Evolutionary conservation across 1,284 basidiomycete species (phyloP).

Genomic region (Malassezia furfur): DNA sequence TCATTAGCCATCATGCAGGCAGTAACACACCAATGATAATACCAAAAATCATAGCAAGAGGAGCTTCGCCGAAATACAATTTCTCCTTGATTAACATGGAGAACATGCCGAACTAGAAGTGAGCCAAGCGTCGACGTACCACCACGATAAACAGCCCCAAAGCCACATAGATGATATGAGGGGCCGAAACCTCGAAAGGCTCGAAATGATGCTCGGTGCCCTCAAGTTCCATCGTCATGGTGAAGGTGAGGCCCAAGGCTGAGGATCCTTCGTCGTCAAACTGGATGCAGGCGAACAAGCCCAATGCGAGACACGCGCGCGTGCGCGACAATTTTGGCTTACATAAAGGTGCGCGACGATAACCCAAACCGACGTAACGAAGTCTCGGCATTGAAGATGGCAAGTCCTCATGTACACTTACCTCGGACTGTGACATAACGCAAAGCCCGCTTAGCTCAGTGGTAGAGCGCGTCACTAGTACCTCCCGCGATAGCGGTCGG

Average conservation of each 20-base stretch:
- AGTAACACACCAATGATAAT: constrained; percentile 60
- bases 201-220: constrained; percentile 24
- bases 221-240: constrained; percentile 5
- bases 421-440: too few relatives aligned
- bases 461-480: constrained; percentile 60
- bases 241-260: not conserved
- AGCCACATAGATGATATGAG: constrained; percentile 43
- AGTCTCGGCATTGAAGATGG: too few relatives aligned
- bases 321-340: too few relatives aligned
- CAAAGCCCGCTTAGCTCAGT: constrained; percentile 53
- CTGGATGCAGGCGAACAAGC: too few relatives aligned
- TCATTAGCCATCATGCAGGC: not conserved
- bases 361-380: too few relatives aligned
- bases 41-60: constrained; percentile 86
- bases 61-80: constrained; percentile 92
- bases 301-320: too few relatives aligned
- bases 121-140: constrained; percentile 7
- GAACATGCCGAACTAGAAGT: constrained; percentile 76
- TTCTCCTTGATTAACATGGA: constrained; percentile 83
- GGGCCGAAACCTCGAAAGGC: constrained; percentile 42
- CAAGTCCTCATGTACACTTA: too few relatives aligned
- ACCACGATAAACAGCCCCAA: constrained; percentile 42
- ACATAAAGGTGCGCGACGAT: too few relatives aligned
- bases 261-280: not conserved
- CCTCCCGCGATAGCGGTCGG: constrained; percentile 12